Percentiles rank a stretch among this genome's conserved stretches.
These are phyloP conservation scores for Sporormia fimetaria DNA, from an alignment of 495 filamentous ascomycete genomes.

Conservation along the genomic window DNA sequence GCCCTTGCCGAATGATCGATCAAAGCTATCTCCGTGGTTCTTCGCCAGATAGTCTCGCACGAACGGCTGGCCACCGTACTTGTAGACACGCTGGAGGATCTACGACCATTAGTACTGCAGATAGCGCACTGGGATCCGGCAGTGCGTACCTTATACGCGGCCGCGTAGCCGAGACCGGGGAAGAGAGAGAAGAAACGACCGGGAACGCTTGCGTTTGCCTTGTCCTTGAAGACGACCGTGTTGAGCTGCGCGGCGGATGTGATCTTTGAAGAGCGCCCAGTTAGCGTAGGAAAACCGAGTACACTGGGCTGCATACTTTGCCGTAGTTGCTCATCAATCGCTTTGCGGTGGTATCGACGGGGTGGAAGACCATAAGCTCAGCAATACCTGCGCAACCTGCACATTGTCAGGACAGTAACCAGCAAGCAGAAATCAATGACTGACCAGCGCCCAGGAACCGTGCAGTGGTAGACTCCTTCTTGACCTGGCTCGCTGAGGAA, in stretches of 20 bases:
- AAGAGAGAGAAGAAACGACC: slow-evolving; percentile 92
- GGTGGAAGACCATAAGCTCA: slow-evolving; percentile 77
- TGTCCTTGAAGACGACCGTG: slow-evolving; percentile 85
- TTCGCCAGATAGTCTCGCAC: slow-evolving; percentile 78
- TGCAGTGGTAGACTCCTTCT: slow-evolving; percentile 83
- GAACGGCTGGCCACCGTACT: slow-evolving; percentile 96
- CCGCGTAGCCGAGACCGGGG: slow-evolving; percentile 91
- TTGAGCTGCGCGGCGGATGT: slow-evolving; percentile 54
- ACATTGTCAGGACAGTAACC: slow-evolving; percentile 8
- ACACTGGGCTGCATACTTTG: slow-evolving; percentile 39
- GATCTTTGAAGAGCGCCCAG: slow-evolving; percentile 40
- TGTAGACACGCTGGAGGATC: slow-evolving; percentile 93
- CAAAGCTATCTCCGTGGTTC: slow-evolving; percentile 73
- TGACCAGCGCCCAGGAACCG: slow-evolving; percentile 84
- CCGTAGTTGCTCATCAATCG: slow-evolving; percentile 97
- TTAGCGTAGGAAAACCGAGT: slow-evolving; percentile 2
- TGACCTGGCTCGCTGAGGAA: slow-evolving; percentile 46
- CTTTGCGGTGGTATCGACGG: slow-evolving; percentile 93
- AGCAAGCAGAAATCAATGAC: slow-evolving; percentile 10
- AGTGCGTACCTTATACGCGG: slow-evolving; percentile 78
- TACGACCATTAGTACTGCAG: slow-evolving; percentile 23
- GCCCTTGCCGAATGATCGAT: slow-evolving; percentile 83
- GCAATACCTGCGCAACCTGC: slow-evolving; percentile 88
- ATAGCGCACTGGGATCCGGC: neutral
- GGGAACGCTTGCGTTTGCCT: slow-evolving; percentile 54